These are phyloP conservation scores for Spirogloea muscicola DNA, from an alignment of 139 green algal species.

Conservation along the genomic window DNA sequence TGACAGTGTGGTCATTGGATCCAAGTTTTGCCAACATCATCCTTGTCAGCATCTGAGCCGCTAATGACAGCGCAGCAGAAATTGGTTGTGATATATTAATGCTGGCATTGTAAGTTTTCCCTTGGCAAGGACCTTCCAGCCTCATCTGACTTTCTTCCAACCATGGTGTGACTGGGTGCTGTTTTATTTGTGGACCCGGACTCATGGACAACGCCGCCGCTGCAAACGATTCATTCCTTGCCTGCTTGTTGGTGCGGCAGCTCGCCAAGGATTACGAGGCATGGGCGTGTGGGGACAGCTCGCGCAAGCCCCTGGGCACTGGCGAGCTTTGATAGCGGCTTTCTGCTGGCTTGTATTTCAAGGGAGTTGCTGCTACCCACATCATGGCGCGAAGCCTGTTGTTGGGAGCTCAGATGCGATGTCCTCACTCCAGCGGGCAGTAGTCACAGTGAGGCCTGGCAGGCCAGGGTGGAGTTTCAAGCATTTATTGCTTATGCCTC, in stretches of 20 bases:
- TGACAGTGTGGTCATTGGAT: neutral
- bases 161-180: constrained; percentile 13
- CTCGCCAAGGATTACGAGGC: constrained; percentile 36
- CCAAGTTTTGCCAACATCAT: constrained; percentile 16
- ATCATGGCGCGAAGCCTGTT: too few relatives aligned
- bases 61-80: neutral
- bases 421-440: too few relatives aligned
- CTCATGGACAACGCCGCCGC: too few relatives aligned
- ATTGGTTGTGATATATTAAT: constrained; percentile 5
- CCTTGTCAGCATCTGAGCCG: constrained; percentile 1
- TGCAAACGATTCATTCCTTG: neutral
- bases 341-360: too few relatives aligned
- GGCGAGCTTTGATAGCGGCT: constrained; percentile 39
- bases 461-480: too few relatives aligned
- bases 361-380: too few relatives aligned
- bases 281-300: constrained; percentile 31
- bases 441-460: too few relatives aligned
- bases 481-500: too few relatives aligned
- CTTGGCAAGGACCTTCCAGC: neutral
- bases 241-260: constrained; percentile 11
- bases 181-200: neutral
- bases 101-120: too few relatives aligned
- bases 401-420: too few relatives aligned
- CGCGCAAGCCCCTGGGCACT: constrained; percentile 23
- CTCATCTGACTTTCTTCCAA: neutral